Evolutionary conservation across 2,329 filamentous ascomycete genomes (phyloP), one percentile per base, ranked within the genome.

Genomic region (Myotisia sp.): DNA sequence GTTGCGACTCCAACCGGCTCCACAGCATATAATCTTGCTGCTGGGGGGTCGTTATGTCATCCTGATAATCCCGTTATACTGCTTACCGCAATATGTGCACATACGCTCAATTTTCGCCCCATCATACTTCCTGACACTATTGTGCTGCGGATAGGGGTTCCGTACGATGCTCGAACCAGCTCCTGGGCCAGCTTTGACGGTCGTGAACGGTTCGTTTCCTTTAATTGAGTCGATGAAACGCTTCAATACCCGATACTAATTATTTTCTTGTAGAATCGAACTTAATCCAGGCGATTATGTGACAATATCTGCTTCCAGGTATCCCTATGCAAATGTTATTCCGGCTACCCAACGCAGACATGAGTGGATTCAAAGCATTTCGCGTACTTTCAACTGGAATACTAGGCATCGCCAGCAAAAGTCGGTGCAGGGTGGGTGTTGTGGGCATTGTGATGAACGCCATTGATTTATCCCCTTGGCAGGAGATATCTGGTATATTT

Each of bases 111-210:
- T 41, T 98, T 98, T 60, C 73, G 90, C 2, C 90, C 90, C 1
- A 65, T 98, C 0, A 85, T 95, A 3, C 66, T 98, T 82, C 90
- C 90, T 0, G 90, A 98, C 58, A 94, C 87, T 0, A 92, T 95
- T 42, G 87, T 95, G 1, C 65, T 98, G 39, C 75, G 90, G 23
- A 70, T 93, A 12, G 90, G 87, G 7, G 86, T 95, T n/a, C 90
- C 90, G 0, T 95, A 93, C 54, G 79, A 92, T 55, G 83, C 86
- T 6, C 69, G 90, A 32, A 85, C 84, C 3, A 79, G 75, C 46
- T 86, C 80, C 26, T 98, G 90, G 87, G 90, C 86, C n/a, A 92
- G 84, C 56, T 98, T 98, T 53, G 90, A 98, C 56, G 90, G 90
- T 2, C 72, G 85, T 41, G 84, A 94, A 63, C 74, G 85, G 60